phyloP scores from a whole-genome alignment of 306 rosid species.

The Crataegus laevigata region DNA sequence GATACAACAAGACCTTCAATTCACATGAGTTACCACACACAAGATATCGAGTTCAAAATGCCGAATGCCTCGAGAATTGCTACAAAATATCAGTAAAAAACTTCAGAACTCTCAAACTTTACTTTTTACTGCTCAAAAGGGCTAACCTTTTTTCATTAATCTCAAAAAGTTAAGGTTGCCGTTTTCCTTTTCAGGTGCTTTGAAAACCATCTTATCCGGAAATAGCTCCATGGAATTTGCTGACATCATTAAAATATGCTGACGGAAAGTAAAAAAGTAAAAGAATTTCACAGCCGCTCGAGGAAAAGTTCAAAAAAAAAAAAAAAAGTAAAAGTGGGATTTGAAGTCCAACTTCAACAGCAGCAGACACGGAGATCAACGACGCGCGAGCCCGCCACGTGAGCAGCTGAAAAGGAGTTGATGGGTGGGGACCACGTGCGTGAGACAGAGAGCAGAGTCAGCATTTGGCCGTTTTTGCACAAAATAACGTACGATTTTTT shows the following conservation, averaged over 20 bases:
- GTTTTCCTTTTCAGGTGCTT: background rate
- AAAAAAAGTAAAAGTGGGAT: background rate
- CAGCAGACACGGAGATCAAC: background rate
- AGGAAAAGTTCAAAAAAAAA: background rate
- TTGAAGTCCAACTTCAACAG: background rate
- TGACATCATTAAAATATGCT: background rate
- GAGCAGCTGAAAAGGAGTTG: background rate
- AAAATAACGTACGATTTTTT: background rate
- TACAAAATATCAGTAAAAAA: no score
- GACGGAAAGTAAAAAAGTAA: background rate
- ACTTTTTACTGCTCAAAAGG: background rate
- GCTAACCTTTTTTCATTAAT: background rate
- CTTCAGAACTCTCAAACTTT: no score
- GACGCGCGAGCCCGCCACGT: conserved; percentile 9
- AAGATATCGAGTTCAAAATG: no score
- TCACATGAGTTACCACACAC: no score
- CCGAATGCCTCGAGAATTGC: accelerated
- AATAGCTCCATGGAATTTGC: background rate
- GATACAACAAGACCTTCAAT: no score
- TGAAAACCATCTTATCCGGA: background rate
- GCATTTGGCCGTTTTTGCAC: conserved; percentile 1
- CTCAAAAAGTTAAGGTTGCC: background rate
- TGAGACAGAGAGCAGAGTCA: background rate
- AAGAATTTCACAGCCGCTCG: background rate
- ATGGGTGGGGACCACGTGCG: conserved; percentile 5